These are phyloP conservation scores for Neurospora intermedia DNA, from an alignment of 495 filamentous ascomycete species.

Conservation along the genomic window DNA sequence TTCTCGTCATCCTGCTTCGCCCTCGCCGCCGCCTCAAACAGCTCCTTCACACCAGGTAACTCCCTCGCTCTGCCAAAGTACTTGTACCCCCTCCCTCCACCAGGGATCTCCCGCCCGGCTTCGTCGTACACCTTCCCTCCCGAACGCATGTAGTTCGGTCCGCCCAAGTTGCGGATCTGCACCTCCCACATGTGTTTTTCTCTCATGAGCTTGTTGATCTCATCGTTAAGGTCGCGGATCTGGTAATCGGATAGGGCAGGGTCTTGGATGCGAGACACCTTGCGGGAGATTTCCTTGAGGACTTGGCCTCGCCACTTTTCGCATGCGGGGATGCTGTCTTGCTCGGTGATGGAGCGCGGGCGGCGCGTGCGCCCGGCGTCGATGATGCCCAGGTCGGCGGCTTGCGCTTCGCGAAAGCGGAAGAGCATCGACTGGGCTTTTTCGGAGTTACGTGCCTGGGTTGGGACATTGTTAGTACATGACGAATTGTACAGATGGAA, in stretches of 20 bases:
- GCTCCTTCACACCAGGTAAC: conserved; percentile 89
- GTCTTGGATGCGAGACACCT: conserved; percentile 92
- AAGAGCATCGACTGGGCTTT: conserved; percentile 99
- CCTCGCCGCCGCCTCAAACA: conserved; percentile 72
- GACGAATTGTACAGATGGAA: no score
- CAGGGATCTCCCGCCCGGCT: conserved; percentile 80
- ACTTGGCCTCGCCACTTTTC: conserved; percentile 99
- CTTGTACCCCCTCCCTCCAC: conserved; percentile 79
- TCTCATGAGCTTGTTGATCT: conserved; percentile 97
- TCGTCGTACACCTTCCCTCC: conserved; percentile 83
- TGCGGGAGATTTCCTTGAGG: conserved; percentile 92
- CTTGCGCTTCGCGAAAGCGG: conserved; percentile 96
- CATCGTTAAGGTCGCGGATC: conserved; percentile 95
- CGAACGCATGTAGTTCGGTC: conserved; percentile 96
- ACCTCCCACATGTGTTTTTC: conserved; percentile 99
- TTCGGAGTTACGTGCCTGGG: conserved; percentile 68
- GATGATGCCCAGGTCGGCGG: conserved; percentile 91
- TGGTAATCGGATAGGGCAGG: conserved; percentile 81
- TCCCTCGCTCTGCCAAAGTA: conserved; percentile 81
- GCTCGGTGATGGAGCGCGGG: conserved; percentile 77
- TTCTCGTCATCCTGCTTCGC: conserved; percentile 39
- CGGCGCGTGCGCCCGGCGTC: conserved; percentile 83
- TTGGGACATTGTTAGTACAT: conserved; percentile 2
- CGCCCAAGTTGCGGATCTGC: conserved; percentile 86
- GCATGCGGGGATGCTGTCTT: conserved; percentile 73